Base-by-base conservation (phyloP, 2,329 filamentous ascomycete species). In the Xylaria sp. region DNA sequence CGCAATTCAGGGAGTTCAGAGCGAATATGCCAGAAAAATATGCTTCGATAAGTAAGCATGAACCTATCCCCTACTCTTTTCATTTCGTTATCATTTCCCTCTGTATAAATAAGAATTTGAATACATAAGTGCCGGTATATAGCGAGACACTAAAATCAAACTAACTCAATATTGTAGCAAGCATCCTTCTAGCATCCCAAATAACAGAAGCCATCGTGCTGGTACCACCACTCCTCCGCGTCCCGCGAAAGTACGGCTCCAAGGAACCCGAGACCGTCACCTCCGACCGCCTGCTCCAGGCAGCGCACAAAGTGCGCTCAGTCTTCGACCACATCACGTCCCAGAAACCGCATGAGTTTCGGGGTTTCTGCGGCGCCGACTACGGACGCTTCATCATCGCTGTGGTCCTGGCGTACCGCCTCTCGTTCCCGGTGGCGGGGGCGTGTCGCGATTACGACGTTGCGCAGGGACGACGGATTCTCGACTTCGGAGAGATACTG, bases 401-500 rank as follows among this genome's bases (percentile, higher is more conserved):
- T 54, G 73, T 83, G 42, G 82, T 86, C 57, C 66, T 86, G 4
- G 81, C 80, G 18, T 81, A 84, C 57, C 81, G 83, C 1, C 75
- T 86, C 35, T 85, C 84, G 2, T 85, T 87, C 51, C 81, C 84
- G 0, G 29, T 85, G 12, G 66, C 78, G 0, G 82, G 79, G 16
- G 79, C 82, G 0, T 79, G 73, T 4, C 81, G 78, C 69, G 79
- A 83, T 60, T 76, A 81, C 47, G 70, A 74, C 1, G 81, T 68
- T 1, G 65, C 65, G 3, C 55, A 76, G 69, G 84, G 82, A 0
- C 78, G 85, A 23, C 72, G 71, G 18, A 72, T 79, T 42, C 71
- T 87, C 0, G 74, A 78, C 2, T 80, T 87, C 21, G 80, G 78
- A 58, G 68, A 18, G 59, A 42, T 21, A 50, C 29, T 57, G 53